phyloP scores from a whole-genome alignment of 768 basidiomycete genomes.

The Rhodotorula toruloides region DNA sequence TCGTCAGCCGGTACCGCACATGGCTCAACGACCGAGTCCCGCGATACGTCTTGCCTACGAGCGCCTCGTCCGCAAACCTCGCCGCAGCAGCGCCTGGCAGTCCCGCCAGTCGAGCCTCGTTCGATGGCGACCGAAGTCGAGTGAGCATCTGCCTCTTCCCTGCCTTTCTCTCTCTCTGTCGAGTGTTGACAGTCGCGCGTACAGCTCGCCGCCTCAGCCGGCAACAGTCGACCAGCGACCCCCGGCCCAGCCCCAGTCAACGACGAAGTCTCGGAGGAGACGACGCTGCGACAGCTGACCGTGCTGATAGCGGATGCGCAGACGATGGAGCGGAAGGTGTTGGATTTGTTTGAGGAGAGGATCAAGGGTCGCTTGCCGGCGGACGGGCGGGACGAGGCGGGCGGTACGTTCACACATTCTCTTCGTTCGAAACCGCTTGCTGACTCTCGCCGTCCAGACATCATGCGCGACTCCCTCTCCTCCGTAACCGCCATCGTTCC shows the following conservation, averaged over 20 bases:
- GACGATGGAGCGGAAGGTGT: conserved; percentile 25
- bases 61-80: conserved; percentile 22
- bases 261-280: conserved; percentile 27
- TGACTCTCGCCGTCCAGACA: conserved; percentile 30
- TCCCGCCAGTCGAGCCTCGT: background rate
- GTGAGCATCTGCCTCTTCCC: background rate
- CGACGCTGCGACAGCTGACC: conserved; percentile 31
- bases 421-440: background rate
- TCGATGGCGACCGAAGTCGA: conserved; percentile 14
- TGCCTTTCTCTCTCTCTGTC: background rate
- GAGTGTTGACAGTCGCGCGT: background rate
- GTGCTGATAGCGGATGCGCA: conserved; percentile 36
- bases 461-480: conserved; percentile 55
- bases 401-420: conserved; percentile 4
- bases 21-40: conserved; percentile 66
- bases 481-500: conserved; percentile 55
- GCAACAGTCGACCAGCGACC: conserved; percentile 1
- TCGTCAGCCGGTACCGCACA: conserved; percentile 68
- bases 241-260: background rate
- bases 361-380: conserved; percentile 25
- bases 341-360: conserved; percentile 28
- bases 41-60: conserved; percentile 28
- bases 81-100: conserved; percentile 6
- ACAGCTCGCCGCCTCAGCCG: conserved; percentile 21
- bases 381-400: conserved; percentile 8